Percentiles rank a stretch among this genome's conserved stretches.
These are phyloP conservation scores for Aphanomyces astaci DNA, from an alignment of 352 stramenopile genomes.

Conservation along the genomic window DNA sequence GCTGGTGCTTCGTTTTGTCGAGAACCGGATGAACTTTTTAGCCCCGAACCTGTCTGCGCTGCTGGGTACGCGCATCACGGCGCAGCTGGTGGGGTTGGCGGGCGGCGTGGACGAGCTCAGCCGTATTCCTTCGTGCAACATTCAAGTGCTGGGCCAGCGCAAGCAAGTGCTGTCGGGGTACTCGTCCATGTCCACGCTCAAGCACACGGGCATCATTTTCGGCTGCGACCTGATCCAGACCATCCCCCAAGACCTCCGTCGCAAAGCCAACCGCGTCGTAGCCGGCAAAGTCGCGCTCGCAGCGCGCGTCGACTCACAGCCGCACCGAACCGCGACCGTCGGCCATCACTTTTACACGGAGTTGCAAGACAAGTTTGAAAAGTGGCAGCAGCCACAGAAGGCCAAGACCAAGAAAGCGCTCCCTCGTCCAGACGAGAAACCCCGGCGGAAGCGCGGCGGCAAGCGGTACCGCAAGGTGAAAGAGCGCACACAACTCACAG, in stretches of 20 bases:
- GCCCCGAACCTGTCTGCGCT: conserved; percentile 92
- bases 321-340: conserved; percentile 57
- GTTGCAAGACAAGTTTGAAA: conserved; percentile 93
- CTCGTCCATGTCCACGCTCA: conserved; percentile 67
- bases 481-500: conserved; percentile 95
- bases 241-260: conserved; percentile 86
- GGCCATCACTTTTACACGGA: conserved; percentile 85
- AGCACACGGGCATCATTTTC: conserved; percentile 92
- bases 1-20: conserved; percentile 87
- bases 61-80: conserved; percentile 91
- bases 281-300: conserved; percentile 87
- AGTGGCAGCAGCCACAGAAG: conserved; percentile 96
- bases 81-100: conserved; percentile 90
- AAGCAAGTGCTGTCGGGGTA: conserved; percentile 89
- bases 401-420: conserved; percentile 96
- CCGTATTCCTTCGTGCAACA: conserved; percentile 95
- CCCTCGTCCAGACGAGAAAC: conserved; percentile 93
- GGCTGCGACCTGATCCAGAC: conserved; percentile 90
- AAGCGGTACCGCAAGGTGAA: conserved; percentile 95
- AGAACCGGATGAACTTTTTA: conserved; percentile 87
- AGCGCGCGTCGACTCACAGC: conserved; percentile 88
- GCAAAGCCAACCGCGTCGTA: conserved; percentile 91
- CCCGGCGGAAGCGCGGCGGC: conserved; percentile 89
- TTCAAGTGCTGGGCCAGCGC: conserved; percentile 94
- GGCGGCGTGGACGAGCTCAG: conserved; percentile 91